phyloP scores from a whole-genome alignment of 805 yeast genomes.

The Saccharomycopsis javanensis region DNA sequence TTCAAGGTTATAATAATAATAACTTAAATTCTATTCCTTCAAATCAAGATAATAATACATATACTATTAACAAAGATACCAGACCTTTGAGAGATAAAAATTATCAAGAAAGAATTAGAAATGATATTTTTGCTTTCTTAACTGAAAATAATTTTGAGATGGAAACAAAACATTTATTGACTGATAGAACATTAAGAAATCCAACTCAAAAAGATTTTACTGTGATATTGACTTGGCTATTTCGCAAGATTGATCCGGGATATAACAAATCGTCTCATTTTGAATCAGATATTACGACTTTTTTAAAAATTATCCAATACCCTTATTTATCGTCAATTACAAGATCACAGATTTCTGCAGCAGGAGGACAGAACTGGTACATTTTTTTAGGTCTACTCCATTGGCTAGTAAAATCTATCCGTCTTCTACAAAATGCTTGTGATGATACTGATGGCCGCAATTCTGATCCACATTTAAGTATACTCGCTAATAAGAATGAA shows the following conservation, averaged over 20 bases:
- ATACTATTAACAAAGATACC: slow-evolving; percentile 38
- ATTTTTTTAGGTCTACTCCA: slow-evolving; percentile 70
- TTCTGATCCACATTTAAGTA: slow-evolving; percentile 8
- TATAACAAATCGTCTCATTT: slow-evolving; percentile 51
- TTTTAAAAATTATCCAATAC: slow-evolving; percentile 57
- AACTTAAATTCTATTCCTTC: neutral
- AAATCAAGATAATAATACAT: neutral
- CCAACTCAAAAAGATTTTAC: slow-evolving; percentile 88
- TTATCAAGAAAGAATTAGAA: slow-evolving; percentile 56
- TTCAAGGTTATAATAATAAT: neutral
- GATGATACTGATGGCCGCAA: slow-evolving; percentile 26
- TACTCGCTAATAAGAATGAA: neutral
- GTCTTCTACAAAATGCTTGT: neutral
- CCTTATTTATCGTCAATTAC: slow-evolving; percentile 76
- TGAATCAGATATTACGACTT: slow-evolving; percentile 53
- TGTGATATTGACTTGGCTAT: slow-evolving; percentile 69
- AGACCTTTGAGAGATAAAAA: slow-evolving; percentile 69
- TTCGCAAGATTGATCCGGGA: slow-evolving; percentile 69
- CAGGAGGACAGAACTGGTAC: slow-evolving; percentile 86
- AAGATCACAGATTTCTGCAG: slow-evolving; percentile 81
- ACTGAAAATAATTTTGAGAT: slow-evolving; percentile 56
- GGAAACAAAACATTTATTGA: slow-evolving; percentile 62
- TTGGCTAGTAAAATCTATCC: slow-evolving; percentile 60
- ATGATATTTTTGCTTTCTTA: slow-evolving; percentile 58
- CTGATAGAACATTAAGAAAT: slow-evolving; percentile 50